Evolutionary conservation across 495 filamentous ascomycete genomes (phyloP), one percentile per base, ranked within the genome.

Genomic region (Podospora pseudopauciseta): DNA sequence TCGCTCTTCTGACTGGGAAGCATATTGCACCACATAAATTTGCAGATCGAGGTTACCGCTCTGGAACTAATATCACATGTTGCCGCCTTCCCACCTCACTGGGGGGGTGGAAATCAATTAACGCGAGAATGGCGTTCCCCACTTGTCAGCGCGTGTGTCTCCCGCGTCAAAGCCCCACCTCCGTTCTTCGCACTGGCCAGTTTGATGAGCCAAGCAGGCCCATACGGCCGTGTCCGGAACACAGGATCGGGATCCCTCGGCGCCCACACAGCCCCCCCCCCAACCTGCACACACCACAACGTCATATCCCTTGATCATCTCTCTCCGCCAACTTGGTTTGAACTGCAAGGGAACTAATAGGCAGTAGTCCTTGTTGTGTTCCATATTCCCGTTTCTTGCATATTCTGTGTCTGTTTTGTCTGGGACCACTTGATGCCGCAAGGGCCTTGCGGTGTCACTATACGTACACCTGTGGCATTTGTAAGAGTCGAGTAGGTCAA

Each of bases 71-170:
- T 49, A 49, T 49, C 39, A 49, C 39, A 49, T 49, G 39, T 49
- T 49, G 39, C 39, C 39, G 39, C 39, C 15, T 11, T 26, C n/a
- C 55, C 4, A 18, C 16, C 6, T 15, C 55, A 9, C 55, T 23
- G 23, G 23, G 23, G 1, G 23, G 20, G 39, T 0, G 13, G 49
- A 53, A 53, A 39, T 32, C 61, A 63, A 63, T 53, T 63, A 63
- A 63, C 61, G 61, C 61, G 61, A 63, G 55, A 58, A 26, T 58
- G 55, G 55, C 55, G 55, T 58, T 6, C 55, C n/a, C 55, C n/a
- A 5, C 55, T 19, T 18, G 55, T 58, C 39, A 49, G 39, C 39
- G 39, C 39, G 39, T 16, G 34, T 39, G 39, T 49, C 39, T 13
- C 1, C 9, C 39, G 39, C 39, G 39, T 58, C 55, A 20, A 58